Evolutionary conservation across 352 stramenopile species (phyloP).

Genomic region (Phytopythium mirpurense): DNA sequence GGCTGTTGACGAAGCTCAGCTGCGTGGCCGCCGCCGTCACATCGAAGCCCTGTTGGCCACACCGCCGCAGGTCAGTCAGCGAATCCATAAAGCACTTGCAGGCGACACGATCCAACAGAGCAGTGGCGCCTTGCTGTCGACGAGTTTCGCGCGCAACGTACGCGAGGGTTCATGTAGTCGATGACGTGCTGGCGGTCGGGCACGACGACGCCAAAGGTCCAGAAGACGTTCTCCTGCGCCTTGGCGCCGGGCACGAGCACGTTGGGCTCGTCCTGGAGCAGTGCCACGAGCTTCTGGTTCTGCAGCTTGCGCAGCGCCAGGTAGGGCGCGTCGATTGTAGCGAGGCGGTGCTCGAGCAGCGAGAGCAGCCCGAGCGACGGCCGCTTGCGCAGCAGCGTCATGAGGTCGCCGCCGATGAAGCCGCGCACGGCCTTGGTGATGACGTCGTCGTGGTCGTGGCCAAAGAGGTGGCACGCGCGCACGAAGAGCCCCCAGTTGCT

Average conservation of each 20-base stretch:
- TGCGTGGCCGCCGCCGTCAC: slow-evolving; percentile 74
- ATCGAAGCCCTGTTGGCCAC: slow-evolving; percentile 54
- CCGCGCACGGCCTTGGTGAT: slow-evolving; percentile 77
- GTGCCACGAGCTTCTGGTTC: slow-evolving; percentile 52
- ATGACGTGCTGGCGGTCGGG: slow-evolving; percentile 46
- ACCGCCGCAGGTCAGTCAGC: no score
- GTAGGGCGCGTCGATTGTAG: slow-evolving; percentile 59
- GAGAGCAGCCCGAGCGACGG: slow-evolving; percentile 70
- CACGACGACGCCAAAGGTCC: slow-evolving; percentile 74
- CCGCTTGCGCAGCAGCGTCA: slow-evolving; percentile 67
- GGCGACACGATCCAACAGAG: slow-evolving; percentile 1
- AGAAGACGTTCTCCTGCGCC: slow-evolving; percentile 71
- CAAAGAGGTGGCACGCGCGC: slow-evolving; percentile 46
- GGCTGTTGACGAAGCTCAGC: slow-evolving; percentile 53
- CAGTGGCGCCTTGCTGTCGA: no score
- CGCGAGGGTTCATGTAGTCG: slow-evolving; percentile 69
- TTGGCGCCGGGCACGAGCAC: slow-evolving; percentile 51
- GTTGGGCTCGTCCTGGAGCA: slow-evolving; percentile 49
- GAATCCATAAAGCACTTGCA: no score
- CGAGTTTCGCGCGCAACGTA: slow-evolving; percentile 15
- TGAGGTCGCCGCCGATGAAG: slow-evolving; percentile 71
- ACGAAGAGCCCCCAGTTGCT: slow-evolving; percentile 71
- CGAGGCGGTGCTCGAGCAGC: slow-evolving; percentile 58
- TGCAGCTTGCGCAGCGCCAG: slow-evolving; percentile 63
- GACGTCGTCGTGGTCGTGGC: slow-evolving; percentile 66